phyloP scores from a whole-genome alignment of 768 basidiomycete species.

The Pholiota microspora region DNA sequence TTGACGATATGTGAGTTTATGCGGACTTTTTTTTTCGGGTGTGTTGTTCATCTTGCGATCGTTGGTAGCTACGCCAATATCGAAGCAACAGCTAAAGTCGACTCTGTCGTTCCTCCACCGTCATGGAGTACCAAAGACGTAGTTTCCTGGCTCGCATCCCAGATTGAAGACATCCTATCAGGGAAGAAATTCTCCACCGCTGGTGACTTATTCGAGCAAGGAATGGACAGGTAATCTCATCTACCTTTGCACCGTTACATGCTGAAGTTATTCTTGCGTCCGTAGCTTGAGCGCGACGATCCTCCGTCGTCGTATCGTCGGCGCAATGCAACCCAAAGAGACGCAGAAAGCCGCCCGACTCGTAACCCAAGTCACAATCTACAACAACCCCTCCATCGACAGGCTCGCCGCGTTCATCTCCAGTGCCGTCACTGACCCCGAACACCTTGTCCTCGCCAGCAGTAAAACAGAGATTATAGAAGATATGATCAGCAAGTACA shows the following conservation, averaged over 20 bases:
- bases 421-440: slow-evolving; percentile 13
- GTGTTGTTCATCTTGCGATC: neutral
- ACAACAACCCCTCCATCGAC: slow-evolving; percentile 19
- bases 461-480: slow-evolving; percentile 17
- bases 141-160: slow-evolving; percentile 8
- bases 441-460: slow-evolving; percentile 1
- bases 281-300: slow-evolving; percentile 20
- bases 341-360: slow-evolving; percentile 12
- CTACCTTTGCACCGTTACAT: neutral
- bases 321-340: slow-evolving; percentile 17
- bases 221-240: slow-evolving; percentile 19
- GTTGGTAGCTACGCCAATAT: slow-evolving; percentile 20
- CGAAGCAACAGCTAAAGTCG: slow-evolving; percentile 11
- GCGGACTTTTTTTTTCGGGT: no score
- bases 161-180: slow-evolving; percentile 17
- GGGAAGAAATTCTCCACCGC: slow-evolving; percentile 1
- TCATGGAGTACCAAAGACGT: slow-evolving; percentile 14
- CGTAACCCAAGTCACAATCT: slow-evolving; percentile 18
- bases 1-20: slow-evolving; percentile 42
- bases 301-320: slow-evolving; percentile 20
- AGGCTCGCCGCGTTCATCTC: slow-evolving; percentile 16
- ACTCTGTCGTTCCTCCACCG: slow-evolving; percentile 8
- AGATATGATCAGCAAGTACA: slow-evolving; percentile 18
- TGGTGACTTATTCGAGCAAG: slow-evolving; percentile 21
- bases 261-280: neutral